Conservation (phyloP, 2,329 filamentous ascomycete genomes). For the Lachnellula arida region DNA sequence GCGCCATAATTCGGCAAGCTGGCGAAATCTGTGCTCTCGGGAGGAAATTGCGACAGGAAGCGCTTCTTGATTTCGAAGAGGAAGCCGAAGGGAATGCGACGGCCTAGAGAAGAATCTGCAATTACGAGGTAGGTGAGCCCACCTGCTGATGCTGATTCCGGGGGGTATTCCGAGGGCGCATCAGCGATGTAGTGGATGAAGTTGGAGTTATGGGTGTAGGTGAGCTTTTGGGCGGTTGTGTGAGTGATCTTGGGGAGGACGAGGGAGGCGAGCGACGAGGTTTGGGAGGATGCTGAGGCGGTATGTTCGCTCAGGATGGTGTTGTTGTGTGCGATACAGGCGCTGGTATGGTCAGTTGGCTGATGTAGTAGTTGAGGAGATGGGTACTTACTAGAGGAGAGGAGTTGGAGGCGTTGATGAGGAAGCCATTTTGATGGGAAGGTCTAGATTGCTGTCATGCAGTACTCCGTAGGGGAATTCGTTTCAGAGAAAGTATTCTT, state of each 20-base stretch:
- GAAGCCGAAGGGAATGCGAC: slow-evolving; percentile 88
- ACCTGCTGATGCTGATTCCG: slow-evolving; percentile 57
- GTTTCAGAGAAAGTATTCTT: neutral
- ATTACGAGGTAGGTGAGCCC: slow-evolving; percentile 91
- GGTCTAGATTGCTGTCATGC: slow-evolving; percentile 5
- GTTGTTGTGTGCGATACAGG: slow-evolving; percentile 88
- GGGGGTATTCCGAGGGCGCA: slow-evolving; percentile 61
- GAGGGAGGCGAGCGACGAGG: slow-evolving; percentile 82
- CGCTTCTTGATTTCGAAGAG: slow-evolving; percentile 85
- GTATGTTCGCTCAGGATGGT: slow-evolving; percentile 95
- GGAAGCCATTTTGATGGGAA: slow-evolving; percentile 55
- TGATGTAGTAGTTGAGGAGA: neutral
- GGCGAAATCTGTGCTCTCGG: slow-evolving; percentile 64
- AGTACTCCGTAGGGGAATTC: neutral
- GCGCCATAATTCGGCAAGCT: slow-evolving; percentile 85
- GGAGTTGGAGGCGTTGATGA: slow-evolving; percentile 64
- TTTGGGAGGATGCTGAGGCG: slow-evolving; percentile 74
- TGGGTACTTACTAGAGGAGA: slow-evolving; percentile 61
- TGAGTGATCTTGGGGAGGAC: slow-evolving; percentile 95
- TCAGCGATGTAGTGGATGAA: slow-evolving; percentile 96
- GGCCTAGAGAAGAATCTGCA: slow-evolving; percentile 72
- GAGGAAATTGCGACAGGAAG: slow-evolving; percentile 69
- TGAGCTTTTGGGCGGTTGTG: slow-evolving; percentile 75
- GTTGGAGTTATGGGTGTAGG: slow-evolving; percentile 85
- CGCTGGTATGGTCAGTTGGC: slow-evolving; percentile 44